Evolutionary conservation across 2,329 filamentous ascomycete species (phyloP), one percentile per base, ranked within the genome.

Genomic region (Penicillium sp.): DNA sequence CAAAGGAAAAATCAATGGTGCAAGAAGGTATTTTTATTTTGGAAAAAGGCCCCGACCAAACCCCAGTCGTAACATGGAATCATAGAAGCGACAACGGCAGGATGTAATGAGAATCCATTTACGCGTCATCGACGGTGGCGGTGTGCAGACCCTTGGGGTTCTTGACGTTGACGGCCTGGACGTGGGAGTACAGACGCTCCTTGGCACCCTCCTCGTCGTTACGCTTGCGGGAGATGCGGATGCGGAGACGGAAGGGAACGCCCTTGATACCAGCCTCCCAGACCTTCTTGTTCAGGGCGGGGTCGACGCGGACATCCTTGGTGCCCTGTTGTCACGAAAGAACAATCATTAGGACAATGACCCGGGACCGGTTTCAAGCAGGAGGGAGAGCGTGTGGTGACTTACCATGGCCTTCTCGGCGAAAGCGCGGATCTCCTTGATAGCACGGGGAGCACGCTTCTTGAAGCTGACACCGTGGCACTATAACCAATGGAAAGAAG

Each of bases 231-330:
- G 92, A 96, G 84, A 99, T 97, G 84, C 96, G 92, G 78, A 99
- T 89, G 77, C 95, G 94, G 75, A 99, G 87, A 82, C 96, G 90
- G 90, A 89, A 98, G 72, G 94, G 92, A 71, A 97, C 93, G 77
- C 95, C 96, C 91, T 98, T 99, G 86, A 99, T 89, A 82, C 95
- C 95, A 78, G 89, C 86, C 85, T 99, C 95, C 95, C 95, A 99
- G 81, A 99, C 94, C 88, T 99, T 98, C 91, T 99, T 99, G 90
- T 99, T 99, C 78, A 99, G 85, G 85, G 95, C 90, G 77, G 95
- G 95, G 87, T 99, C 95, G 78, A 99, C 84, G 75, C 95, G 95
- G 83, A 99, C 95, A 80, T 99, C 95, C 77, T 86, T 83, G 83
- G 95, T 99, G 79, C 94, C 94, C 95, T 99, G 40, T n/a, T 10